Evolutionary conservation across 2,329 filamentous ascomycete species (phyloP), one percentile per base, ranked within the genome.

Genomic region (Penicillium sp.): DNA sequence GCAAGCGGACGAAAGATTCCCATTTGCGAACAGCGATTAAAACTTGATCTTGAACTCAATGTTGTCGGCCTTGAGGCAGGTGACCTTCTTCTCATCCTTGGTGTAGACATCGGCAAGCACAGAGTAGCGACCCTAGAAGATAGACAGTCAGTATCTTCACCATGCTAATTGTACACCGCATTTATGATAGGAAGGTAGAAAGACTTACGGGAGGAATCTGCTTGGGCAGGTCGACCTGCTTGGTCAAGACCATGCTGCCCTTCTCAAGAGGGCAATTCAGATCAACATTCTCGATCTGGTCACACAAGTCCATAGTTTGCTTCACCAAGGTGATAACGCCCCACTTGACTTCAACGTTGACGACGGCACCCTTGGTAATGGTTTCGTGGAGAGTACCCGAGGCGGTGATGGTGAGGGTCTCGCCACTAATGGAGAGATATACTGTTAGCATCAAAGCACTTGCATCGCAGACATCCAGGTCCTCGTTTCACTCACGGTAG

Each of bases 321-420:
- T 86, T 91, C 78, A 99, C 87, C 66, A 99, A 85, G 58, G 88
- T 91, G 77, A 99, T 97, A 67, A 97, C 83, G 62, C 94, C 94
- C 78, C 96, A 97, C 81, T 97, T 97, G 80, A 99, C 94, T 68
- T 88, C 85, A 43, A 99, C 77, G 52, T 89, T 83, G 64, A 97
- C 89, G 70, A 91, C 92, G 62, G 94, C 92, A 60, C 92, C 94
- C 60, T 92, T 76, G 58, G 87, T 85, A 66, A 99, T 87, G 55
- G 83, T 79, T 72, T 96, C 79, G 68, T 84, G 84, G 65, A 98
- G 85, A n/a, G 81, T 86, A 59, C 94, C 95, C 35, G 80, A 83
- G 51, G 93, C 95, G 66, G 87, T 86, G 81, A 99, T 96, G 61
- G 84, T 82, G 57, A 99, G 88, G 22, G 85, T 85, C 70, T 87